Conservation (phyloP, 345 rosid genomes). For the sweet orange (Citrus sinensis) region DVS_A1.0 CM039163.1:43014001-43014500, state of each 20-base stretch:
- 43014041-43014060: not conserved
- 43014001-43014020: constrained; percentile 10
- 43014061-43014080: not conserved
- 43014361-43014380: constrained; percentile 27
- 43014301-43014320: not conserved
- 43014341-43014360: not conserved
- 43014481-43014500: constrained; percentile 44
- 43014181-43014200: not conserved
- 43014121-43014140: constrained; percentile 10
- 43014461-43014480: constrained; percentile 49
- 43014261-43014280: constrained; percentile 13
- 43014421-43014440: constrained; percentile 16
- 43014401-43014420: constrained; percentile 60
- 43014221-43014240: not conserved
- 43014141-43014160: not conserved
- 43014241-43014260: constrained; percentile 15
- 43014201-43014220: not conserved
- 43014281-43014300: constrained; percentile 9
- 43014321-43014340: not conserved
- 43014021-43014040: constrained; percentile 10
- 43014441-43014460: constrained; percentile 15
- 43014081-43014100: too few relatives aligned
- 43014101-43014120: not conserved
- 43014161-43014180: not conserved
- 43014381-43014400: constrained; percentile 95